Evolutionary conservation across 2,329 filamentous ascomycete genomes (phyloP).

Genomic region (Cladosporium phlei): DNA sequence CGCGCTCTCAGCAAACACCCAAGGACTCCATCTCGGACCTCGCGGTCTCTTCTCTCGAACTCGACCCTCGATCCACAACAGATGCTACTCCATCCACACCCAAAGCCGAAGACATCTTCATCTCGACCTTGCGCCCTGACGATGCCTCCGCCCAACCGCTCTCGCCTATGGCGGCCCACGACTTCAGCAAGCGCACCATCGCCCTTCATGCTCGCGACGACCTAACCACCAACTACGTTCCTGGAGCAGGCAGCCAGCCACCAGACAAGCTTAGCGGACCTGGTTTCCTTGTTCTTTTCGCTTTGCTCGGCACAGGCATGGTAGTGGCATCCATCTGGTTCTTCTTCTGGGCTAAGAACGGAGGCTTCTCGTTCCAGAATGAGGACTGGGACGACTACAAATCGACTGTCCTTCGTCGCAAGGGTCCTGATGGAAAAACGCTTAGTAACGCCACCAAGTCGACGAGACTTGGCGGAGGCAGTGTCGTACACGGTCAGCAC

Average conservation of each 20-base stretch:
- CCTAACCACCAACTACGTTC: slow-evolving; percentile 2
- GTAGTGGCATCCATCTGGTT: slow-evolving; percentile 83
- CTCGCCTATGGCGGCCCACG: slow-evolving; percentile 15
- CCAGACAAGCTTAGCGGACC: slow-evolving; percentile 38
- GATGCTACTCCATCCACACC: slow-evolving; percentile 9
- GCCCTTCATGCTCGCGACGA: slow-evolving; percentile 9
- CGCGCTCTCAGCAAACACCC: slow-evolving; percentile 16
- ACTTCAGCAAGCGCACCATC: slow-evolving; percentile 14
- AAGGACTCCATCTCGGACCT: slow-evolving; percentile 24
- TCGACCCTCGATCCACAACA: slow-evolving; percentile 21
- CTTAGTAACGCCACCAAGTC: slow-evolving; percentile 75
- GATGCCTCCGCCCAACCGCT: slow-evolving; percentile 7
- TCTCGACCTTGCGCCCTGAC: slow-evolving; percentile 3
- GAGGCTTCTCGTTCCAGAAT: slow-evolving; percentile 80
- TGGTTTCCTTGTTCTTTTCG: slow-evolving; percentile 80
- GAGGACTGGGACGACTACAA: slow-evolving; percentile 99
- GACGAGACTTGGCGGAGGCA: slow-evolving; percentile 82
- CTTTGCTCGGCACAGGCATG: slow-evolving; percentile 71
- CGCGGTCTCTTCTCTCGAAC: slow-evolving; percentile 26
- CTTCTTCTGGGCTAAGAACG: slow-evolving; percentile 97
- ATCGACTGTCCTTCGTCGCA: slow-evolving; percentile 81
- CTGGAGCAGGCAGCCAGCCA: slow-evolving; percentile 6
- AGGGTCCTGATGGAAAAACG: slow-evolving; percentile 82
- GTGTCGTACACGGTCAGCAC: slow-evolving; percentile 62
- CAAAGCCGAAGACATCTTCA: slow-evolving; percentile 6